Conservation (phyloP, 164 flowering plant genomes). For the Buxus sempervirens region DNA sequence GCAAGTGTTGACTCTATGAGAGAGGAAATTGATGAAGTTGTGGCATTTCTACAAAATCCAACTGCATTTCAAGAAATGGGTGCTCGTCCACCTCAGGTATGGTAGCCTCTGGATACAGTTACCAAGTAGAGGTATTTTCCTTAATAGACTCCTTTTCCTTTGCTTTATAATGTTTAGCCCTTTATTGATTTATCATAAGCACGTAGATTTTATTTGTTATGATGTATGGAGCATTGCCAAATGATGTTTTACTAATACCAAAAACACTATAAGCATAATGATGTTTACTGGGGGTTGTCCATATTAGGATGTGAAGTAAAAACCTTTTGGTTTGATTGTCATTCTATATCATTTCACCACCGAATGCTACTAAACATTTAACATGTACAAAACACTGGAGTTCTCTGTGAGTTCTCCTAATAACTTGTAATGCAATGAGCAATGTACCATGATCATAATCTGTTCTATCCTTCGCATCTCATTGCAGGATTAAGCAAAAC, state of each 20-base stretch:
- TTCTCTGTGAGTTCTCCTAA: neutral
- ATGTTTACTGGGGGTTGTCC: neutral
- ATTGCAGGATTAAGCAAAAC: neutral
- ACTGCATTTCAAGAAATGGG: conserved; percentile 88
- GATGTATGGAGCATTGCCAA: neutral
- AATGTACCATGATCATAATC: neutral
- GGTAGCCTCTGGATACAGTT: conserved; percentile 17
- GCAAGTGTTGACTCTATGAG: conserved; percentile 86
- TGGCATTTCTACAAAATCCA: conserved; percentile 89
- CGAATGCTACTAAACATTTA: neutral
- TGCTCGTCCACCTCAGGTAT: conserved; percentile 95
- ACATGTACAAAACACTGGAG: neutral
- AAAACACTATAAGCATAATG: neutral
- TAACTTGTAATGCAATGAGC: neutral
- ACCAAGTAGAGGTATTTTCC: too few relatives aligned
- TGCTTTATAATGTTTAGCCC: neutral
- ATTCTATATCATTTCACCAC: too few relatives aligned
- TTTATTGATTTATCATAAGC: too few relatives aligned
- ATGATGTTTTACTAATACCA: neutral
- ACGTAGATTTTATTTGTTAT: neutral
- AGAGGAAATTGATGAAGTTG: conserved; percentile 95
- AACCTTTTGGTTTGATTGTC: neutral
- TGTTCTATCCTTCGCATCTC: neutral
- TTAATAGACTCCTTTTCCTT: neutral
- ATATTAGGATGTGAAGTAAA: neutral